phyloP scores from a whole-genome alignment of 129 eudicot genomes.

The Tagetes erecta region DNA sequence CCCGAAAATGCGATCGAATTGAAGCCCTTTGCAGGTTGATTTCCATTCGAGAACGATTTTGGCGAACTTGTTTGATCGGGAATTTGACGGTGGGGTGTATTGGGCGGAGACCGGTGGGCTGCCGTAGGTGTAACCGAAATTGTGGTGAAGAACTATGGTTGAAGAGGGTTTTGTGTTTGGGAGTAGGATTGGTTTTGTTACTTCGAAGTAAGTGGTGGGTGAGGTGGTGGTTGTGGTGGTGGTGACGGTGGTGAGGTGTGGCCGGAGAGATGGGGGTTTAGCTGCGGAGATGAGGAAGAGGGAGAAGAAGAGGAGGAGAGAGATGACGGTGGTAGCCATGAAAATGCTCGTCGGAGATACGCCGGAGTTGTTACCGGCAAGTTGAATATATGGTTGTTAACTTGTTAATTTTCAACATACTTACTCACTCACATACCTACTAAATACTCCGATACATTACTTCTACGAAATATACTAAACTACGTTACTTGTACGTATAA shows the following conservation, averaged over 20 bases:
- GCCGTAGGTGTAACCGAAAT: slow-evolving; percentile 65
- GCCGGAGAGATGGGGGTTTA: slow-evolving; percentile 41
- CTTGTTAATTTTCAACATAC: too few relatives aligned
- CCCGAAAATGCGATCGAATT: slow-evolving; percentile 74
- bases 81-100: slow-evolving; percentile 52
- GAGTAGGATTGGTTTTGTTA: slow-evolving; percentile 60
- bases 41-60: slow-evolving; percentile 66
- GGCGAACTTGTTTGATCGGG: slow-evolving; percentile 43
- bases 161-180: slow-evolving; percentile 68
- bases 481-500: too few relatives aligned
- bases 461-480: too few relatives aligned
- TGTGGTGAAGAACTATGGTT: slow-evolving; percentile 46
- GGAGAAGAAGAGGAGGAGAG: slow-evolving; percentile 32
- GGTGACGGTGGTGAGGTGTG: slow-evolving; percentile 36
- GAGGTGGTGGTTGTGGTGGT: slow-evolving; percentile 18
- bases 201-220: slow-evolving; percentile 74
- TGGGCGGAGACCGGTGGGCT: slow-evolving; percentile 53
- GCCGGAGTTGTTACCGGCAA: too few relatives aligned
- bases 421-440: too few relatives aligned
- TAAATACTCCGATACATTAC: too few relatives aligned
- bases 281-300: slow-evolving; percentile 37
- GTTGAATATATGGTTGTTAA: too few relatives aligned
- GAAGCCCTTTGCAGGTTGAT: slow-evolving; percentile 73
- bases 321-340: slow-evolving; percentile 42
- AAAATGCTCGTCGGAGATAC: too few relatives aligned